A percentile compares a stretch with the other conserved stretches of the same genome.
Evolutionary conservation across 73 alveolate genomes (phyloP).

Genomic region (Paramecium sonneborni): DNA sequence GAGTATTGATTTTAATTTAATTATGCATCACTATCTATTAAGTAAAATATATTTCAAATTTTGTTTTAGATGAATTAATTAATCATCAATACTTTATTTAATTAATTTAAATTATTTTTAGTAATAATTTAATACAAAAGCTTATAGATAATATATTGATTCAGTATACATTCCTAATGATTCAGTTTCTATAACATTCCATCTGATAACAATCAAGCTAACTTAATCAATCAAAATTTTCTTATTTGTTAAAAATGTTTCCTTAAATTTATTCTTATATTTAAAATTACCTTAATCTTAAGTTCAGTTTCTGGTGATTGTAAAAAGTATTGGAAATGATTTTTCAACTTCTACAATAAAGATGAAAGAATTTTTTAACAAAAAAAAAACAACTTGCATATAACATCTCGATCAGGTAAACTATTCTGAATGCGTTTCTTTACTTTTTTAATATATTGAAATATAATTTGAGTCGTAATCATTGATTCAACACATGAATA

Average conservation of each 20-base stretch:
- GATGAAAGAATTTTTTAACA: neutral
- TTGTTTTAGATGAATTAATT: neutral
- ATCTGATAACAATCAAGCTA: neutral
- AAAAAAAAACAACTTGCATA: neutral
- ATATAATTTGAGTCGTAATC: neutral
- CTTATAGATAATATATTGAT: neutral
- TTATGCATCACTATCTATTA: neutral
- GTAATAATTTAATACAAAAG: neutral
- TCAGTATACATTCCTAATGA: neutral
- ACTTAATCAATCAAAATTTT: neutral
- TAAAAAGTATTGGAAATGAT: neutral
- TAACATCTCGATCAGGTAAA: neutral
- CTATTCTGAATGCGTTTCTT: conserved; percentile 38
- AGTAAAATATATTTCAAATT: neutral
- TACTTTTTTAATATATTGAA: neutral
- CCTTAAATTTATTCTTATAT: too few relatives aligned
- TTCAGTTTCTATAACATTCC: neutral
- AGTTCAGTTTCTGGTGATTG: neutral
- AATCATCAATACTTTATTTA: neutral
- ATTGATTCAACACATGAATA: neutral
- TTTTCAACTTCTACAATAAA: neutral
- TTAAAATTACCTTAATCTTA: neutral
- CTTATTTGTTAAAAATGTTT: too few relatives aligned
- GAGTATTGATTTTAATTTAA: neutral
- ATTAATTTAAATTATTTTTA: neutral